Evolutionary conservation across 2,329 filamentous ascomycete genomes (phyloP).

Genomic region (Aspergillus calidoustus): DNA sequence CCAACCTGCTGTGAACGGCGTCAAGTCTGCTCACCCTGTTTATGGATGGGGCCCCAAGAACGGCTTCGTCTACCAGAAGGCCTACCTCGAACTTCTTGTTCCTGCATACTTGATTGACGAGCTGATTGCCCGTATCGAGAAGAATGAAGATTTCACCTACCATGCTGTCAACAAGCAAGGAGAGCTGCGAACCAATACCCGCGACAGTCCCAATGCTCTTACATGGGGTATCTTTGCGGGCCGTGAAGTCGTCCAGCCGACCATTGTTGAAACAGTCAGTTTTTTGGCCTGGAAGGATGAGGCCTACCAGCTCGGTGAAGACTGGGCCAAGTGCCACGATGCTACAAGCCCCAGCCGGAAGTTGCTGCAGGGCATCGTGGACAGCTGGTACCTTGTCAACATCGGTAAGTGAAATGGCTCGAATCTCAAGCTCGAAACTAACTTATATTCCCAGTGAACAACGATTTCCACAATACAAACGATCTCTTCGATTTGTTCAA

Average conservation of each 20-base stretch:
- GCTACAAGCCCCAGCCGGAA: slow-evolving; percentile 74
- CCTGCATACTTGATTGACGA: slow-evolving; percentile 78
- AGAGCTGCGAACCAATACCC: slow-evolving; percentile 80
- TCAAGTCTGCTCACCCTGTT: slow-evolving; percentile 81
- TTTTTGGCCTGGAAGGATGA: slow-evolving; percentile 99
- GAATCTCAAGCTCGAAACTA: slow-evolving; percentile 24
- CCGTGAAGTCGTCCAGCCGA: slow-evolving; percentile 99
- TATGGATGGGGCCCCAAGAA: slow-evolving; percentile 95
- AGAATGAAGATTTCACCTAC: slow-evolving; percentile 83
- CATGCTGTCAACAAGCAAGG: slow-evolving; percentile 89
- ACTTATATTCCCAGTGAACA: slow-evolving; percentile 70
- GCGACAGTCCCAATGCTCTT: slow-evolving; percentile 89
- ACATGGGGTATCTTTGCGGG: slow-evolving; percentile 99
- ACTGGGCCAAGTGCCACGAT: slow-evolving; percentile 93
- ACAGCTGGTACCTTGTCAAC: slow-evolving; percentile 91
- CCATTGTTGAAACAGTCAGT: slow-evolving; percentile 97
- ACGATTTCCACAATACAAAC: slow-evolving; percentile 87
- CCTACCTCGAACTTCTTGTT: slow-evolving; percentile 90
- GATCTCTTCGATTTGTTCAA: slow-evolving; percentile 87
- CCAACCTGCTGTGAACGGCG: slow-evolving; percentile 90
- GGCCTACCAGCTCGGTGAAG: slow-evolving; percentile 86
- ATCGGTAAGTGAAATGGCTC: slow-evolving; percentile 69
- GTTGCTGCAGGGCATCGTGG: slow-evolving; percentile 81
- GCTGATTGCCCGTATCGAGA: slow-evolving; percentile 76
- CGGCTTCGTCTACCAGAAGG: slow-evolving; percentile 98